Evolutionary conservation across 805 yeast genomes (phyloP).

Genomic region (Ogataea sp.): DNA sequence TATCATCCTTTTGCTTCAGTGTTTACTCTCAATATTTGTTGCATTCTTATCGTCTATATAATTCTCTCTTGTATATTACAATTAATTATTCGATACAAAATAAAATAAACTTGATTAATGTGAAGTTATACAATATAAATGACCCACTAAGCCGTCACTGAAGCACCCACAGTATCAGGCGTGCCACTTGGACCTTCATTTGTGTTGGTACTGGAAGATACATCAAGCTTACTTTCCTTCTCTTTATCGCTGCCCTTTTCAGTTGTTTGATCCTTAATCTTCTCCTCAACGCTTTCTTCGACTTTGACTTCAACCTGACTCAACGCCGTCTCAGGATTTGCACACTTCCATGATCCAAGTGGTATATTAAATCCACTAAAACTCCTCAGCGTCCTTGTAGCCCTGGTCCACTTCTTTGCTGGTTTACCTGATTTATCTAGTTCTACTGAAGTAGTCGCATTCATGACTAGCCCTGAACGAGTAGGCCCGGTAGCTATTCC

Average conservation of each 20-base stretch:
- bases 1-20: slow-evolving; percentile 34
- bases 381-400: slow-evolving; percentile 10
- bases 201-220: too few relatives aligned
- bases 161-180: too few relatives aligned
- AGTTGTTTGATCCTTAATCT: not conserved
- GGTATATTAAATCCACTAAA: slow-evolving; percentile 20
- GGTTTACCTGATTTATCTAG: slow-evolving; percentile 18
- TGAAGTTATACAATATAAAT: too few relatives aligned
- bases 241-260: not conserved
- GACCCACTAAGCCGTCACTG: too few relatives aligned
- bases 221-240: too few relatives aligned
- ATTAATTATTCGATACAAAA: too few relatives aligned
- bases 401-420: slow-evolving; percentile 10
- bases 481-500: slow-evolving; percentile 5
- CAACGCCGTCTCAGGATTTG: not conserved
- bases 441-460: slow-evolving; percentile 16
- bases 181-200: too few relatives aligned
- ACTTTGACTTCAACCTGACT: not conserved
- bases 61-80: too few relatives aligned
- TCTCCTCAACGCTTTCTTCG: not conserved
- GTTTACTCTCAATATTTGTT: not conserved
- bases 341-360: slow-evolving; percentile 14
- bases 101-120: too few relatives aligned
- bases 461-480: slow-evolving; percentile 18
- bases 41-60: too few relatives aligned